These are phyloP conservation scores for Calonectria ilicicola DNA, from an alignment of 2,329 filamentous ascomycete species.

Conservation along the genomic window DNA sequence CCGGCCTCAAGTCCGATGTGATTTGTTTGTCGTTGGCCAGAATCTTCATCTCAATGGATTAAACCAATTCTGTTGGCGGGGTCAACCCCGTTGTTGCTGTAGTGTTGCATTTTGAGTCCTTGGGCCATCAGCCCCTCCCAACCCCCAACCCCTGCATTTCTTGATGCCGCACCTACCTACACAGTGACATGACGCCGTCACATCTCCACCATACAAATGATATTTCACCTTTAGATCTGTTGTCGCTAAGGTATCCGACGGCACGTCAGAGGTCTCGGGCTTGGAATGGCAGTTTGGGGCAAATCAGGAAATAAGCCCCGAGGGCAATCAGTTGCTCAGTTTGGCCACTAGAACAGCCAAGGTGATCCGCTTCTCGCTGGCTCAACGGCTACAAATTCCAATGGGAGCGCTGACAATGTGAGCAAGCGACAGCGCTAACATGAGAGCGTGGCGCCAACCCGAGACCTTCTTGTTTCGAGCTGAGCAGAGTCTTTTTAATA, in stretches of 20 bases:
- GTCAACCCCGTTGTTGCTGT: not conserved
- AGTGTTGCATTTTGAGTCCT: not conserved
- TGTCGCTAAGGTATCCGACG: not conserved
- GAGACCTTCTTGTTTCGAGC: not conserved
- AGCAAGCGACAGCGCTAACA: not conserved
- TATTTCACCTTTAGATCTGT: not conserved
- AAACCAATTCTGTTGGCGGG: not conserved
- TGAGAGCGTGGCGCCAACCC: not conserved
- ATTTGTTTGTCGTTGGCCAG: not conserved
- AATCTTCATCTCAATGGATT: not conserved
- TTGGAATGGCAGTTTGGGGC: not conserved
- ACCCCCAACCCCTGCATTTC: not conserved
- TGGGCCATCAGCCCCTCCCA: not conserved
- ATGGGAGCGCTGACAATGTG: not conserved
- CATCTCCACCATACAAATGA: not conserved
- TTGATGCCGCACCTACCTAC: not conserved
- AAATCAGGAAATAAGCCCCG: slow-evolving; percentile 1
- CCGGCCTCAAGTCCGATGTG: slow-evolving; percentile 18
- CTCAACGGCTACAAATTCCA: not conserved
- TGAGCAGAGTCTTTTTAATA: not conserved
- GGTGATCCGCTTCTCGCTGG: not conserved
- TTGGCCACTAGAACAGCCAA: not conserved
- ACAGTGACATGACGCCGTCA: not conserved
- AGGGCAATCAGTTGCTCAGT: not conserved
- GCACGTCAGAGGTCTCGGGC: not conserved